A percentile compares a stretch with the other conserved stretches of the same genome.
These are phyloP conservation scores for Viola pubescens DNA, from an alignment of 441 rosid species.

Conservation along the genomic window DNA sequence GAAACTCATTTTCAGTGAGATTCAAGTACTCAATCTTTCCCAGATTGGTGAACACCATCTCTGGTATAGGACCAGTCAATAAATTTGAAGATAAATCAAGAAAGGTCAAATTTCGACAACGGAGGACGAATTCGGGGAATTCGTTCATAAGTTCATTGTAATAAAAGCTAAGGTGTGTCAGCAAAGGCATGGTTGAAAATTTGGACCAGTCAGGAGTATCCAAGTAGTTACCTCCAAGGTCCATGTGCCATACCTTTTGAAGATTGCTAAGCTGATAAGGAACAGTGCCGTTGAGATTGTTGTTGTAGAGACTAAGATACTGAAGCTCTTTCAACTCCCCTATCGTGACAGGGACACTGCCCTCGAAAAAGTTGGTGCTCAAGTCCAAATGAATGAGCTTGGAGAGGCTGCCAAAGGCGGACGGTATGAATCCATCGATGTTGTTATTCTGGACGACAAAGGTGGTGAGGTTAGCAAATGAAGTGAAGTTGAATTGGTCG, in stretches of 20 bases:
- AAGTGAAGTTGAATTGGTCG: constrained; percentile 40
- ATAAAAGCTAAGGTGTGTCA: constrained; percentile 43
- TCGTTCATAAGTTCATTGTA: constrained; percentile 17
- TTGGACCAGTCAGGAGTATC: constrained; percentile 45
- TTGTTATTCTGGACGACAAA: constrained; percentile 30
- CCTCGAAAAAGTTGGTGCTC: constrained; percentile 30
- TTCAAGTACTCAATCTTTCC: constrained; percentile 19
- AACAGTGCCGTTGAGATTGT: constrained; percentile 25
- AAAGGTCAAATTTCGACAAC: constrained; percentile 22
- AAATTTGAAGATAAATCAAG: neutral
- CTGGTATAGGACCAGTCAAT: neutral
- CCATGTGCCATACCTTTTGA: constrained; percentile 32
- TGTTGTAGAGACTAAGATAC: constrained; percentile 22
- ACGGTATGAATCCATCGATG: constrained; percentile 31
- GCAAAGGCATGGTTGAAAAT: constrained; percentile 38
- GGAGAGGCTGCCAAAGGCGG: constrained; percentile 33
- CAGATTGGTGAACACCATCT: neutral
- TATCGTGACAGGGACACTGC: constrained; percentile 30
- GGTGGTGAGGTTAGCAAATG: constrained; percentile 31
- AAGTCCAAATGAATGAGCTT: constrained; percentile 39
- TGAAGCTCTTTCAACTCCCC: constrained; percentile 31
- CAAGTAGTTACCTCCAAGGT: constrained; percentile 44
- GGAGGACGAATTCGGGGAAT: constrained; percentile 42
- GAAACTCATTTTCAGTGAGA: constrained; percentile 15
- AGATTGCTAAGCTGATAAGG: constrained; percentile 44